Evolutionary conservation across 352 stramenopile genomes (phyloP).

Genomic region (Phytopythium montanum): DNA sequence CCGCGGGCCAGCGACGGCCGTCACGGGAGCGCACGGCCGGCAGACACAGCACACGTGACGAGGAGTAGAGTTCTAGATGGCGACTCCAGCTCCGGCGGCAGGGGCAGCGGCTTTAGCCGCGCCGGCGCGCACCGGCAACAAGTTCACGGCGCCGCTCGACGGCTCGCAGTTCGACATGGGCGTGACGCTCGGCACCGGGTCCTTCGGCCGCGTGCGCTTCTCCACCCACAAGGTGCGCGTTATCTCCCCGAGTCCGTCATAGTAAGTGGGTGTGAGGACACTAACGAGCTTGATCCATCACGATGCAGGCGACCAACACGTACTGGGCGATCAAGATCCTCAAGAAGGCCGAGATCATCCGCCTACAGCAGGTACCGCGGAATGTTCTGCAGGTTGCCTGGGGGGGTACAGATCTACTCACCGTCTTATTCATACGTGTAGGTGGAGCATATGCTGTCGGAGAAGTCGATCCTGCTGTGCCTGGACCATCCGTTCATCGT

Average conservation of each 20-base stretch:
- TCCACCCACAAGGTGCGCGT: constrained; percentile 90
- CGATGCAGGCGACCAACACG: constrained; percentile 68
- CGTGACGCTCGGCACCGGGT: constrained; percentile 95
- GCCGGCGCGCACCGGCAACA: constrained; percentile 38
- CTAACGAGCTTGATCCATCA: not conserved
- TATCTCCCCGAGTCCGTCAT: not conserved
- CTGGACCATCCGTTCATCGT: constrained; percentile 97
- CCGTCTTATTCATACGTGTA: constrained; percentile 13
- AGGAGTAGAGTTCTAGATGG: not conserved
- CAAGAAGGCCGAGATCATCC: constrained; percentile 96
- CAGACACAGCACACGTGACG: not conserved
- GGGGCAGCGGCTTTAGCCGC: not conserved
- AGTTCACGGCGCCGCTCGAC: constrained; percentile 62
- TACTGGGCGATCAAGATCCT: constrained; percentile 98
- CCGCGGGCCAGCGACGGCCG: not conserved
- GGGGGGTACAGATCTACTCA: too few relatives aligned
- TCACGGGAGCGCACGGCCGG: not conserved
- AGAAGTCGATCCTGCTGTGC: constrained; percentile 94
- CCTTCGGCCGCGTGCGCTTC: constrained; percentile 96
- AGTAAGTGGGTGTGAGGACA: too few relatives aligned
- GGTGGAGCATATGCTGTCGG: constrained; percentile 96
- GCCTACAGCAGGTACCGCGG: constrained; percentile 85
- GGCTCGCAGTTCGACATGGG: constrained; percentile 93
- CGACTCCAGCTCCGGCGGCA: constrained; percentile 7
- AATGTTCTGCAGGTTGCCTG: too few relatives aligned